Percentiles rank a stretch among this genome's conserved stretches.
These are phyloP conservation scores for Tetracladium setigerum DNA, from an alignment of 495 filamentous ascomycete genomes.

Conservation along the genomic window DNA sequence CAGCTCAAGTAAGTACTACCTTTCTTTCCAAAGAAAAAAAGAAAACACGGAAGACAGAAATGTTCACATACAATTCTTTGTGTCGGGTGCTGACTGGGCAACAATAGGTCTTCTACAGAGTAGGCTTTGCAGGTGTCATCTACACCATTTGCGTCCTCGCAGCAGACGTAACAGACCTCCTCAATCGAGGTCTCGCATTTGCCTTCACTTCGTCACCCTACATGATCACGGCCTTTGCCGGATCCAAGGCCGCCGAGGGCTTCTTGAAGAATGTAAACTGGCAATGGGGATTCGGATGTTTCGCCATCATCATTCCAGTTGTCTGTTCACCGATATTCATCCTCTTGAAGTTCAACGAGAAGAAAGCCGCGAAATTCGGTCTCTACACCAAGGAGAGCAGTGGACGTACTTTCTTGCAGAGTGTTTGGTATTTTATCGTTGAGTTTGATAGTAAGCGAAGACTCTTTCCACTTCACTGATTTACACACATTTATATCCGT, in stretches of 20 bases:
- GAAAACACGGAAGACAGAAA: no score
- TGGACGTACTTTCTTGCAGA: constrained; percentile 38
- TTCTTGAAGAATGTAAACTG: constrained; percentile 34
- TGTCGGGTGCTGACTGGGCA: background rate
- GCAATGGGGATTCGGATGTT: constrained; percentile 50
- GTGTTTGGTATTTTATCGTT: constrained; percentile 44
- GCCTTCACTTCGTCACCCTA: constrained; percentile 50
- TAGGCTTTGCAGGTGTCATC: constrained; percentile 45
- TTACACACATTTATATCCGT: background rate
- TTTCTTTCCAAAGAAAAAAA: constrained; percentile 30
- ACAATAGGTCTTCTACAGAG: constrained; percentile 43
- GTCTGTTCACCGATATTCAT: constrained; percentile 26
- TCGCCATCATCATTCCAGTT: constrained; percentile 31
- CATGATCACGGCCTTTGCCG: constrained; percentile 47
- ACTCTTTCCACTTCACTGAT: no score
- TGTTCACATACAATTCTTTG: no score
- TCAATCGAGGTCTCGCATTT: constrained; percentile 47
- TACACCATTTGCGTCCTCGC: constrained; percentile 50
- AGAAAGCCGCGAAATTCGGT: constrained; percentile 46
- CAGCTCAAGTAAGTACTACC: constrained; percentile 45
- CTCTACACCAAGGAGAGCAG: constrained; percentile 36
- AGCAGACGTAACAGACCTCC: constrained; percentile 49
- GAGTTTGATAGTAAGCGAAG: constrained; percentile 50
- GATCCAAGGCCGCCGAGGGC: constrained; percentile 26
- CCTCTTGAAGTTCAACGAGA: constrained; percentile 45